Base-by-base conservation (phyloP, 1,284 basidiomycete species). In the Coriolopsis trogii region DNA sequence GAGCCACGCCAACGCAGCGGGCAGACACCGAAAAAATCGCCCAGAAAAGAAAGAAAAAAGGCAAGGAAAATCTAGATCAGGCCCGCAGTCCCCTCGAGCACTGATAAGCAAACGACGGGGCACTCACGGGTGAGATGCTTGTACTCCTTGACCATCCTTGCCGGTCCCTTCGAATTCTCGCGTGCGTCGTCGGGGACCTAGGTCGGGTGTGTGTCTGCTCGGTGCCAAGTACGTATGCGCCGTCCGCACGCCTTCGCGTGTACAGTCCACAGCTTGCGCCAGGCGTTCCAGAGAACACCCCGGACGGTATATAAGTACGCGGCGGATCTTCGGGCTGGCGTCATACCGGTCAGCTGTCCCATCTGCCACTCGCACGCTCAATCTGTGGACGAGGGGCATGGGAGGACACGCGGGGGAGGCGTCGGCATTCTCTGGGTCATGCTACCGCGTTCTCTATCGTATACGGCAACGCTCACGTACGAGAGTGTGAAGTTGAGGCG, bases 91-190 rank as follows among this genome's bases (percentile, higher is more conserved):
- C 29, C 33, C 43, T 36, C n/a, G n/a, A n/a, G n/a, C n/a, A n/a
- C n/a, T n/a, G n/a, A 28, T 36, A n/a, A 21, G 21, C n/a, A 15
- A 29, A 39, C 34, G 40, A 30, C 20, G 34, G 24, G 30, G 40
- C 10, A 58, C 67, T 49, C 48, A 69, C 67, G 53, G 25, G 59
- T 67, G 40, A 62, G 59, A 30, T 67, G 56, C 51, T 59, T 55
- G 59, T 59, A 58, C 41, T 58, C 37, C 42, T 63, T 57, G 44
- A 43, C 53, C 64, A 64, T 65, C 7, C 23, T 53, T 46, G 39
- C 37, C 7, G 23, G 3, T 6, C n/a, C 20, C 3, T 30, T 16
- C 31, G 29, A n/a, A 23, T 41, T n/a, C 26, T 24, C 21, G 31
- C 7, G 9, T 28, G 20, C 33, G 36, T 41, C 25, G 21, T n/a